Percentiles rank a stretch among this genome's conserved stretches.
phyloP scores from a whole-genome alignment of 495 filamentous ascomycete genomes.

The Sordaria brevicollis region DNA sequence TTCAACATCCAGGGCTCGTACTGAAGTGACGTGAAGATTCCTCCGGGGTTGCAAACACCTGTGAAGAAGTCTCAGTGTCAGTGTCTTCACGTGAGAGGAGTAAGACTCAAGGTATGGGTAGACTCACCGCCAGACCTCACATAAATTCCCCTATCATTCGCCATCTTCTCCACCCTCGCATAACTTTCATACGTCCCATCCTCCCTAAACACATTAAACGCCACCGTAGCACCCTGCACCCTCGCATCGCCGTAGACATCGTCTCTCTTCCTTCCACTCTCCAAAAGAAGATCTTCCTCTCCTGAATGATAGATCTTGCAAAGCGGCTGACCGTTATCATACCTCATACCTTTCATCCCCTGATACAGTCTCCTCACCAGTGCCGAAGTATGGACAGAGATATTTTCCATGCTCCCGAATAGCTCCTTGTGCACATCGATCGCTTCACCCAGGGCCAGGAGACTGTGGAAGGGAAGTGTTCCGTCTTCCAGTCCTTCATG shows the following conservation, averaged over 20 bases:
- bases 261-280: neutral
- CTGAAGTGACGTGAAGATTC: conserved; percentile 31
- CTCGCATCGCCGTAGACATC: conserved; percentile 41
- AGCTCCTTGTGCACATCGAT: conserved; percentile 54
- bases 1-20: conserved; percentile 52
- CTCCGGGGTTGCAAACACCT: conserved; percentile 38
- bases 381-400: conserved; percentile 52
- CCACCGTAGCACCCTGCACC: conserved; percentile 59
- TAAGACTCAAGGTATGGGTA: conserved; percentile 6
- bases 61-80: conserved; percentile 12
- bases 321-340: conserved; percentile 47
- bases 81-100: conserved; percentile 42
- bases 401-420: conserved; percentile 49
- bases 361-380: conserved; percentile 43
- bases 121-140: conserved; percentile 60
- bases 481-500: conserved; percentile 70
- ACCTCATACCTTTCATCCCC: conserved; percentile 40
- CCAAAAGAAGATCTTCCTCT: conserved; percentile 6
- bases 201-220: conserved; percentile 52
- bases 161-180: conserved; percentile 50
- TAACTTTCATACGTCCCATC: conserved; percentile 49
- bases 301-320: conserved; percentile 53
- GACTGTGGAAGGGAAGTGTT: conserved; percentile 68
- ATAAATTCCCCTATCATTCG: conserved; percentile 52
- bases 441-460: conserved; percentile 59